Evolutionary conservation across 169 alveolate species (phyloP), one percentile per base, ranked within the genome.

Genomic region (Plasmodium knowlesi): DNA sequence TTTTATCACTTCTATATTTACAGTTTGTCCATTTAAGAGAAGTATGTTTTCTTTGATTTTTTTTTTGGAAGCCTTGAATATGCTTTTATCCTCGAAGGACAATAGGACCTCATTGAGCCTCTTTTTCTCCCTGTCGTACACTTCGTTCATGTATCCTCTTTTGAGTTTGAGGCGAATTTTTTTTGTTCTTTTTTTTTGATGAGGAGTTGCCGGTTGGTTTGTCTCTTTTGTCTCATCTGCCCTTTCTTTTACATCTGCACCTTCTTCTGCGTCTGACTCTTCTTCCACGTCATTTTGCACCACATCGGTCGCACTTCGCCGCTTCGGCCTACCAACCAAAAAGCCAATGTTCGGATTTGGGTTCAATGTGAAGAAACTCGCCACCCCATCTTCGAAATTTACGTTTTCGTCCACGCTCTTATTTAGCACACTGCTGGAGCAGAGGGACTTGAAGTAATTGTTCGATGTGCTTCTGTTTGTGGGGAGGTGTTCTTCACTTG

Each of bases 121-220:
- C 30, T 34, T 54, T 43, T 89, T 89, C 67, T 89, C 94, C 34
- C 73, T 79, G 41, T 67, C 84, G 83, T 89, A 89, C 46, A 89
- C 46, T 19, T 89, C 94, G 61, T 89, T 89, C 82, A 89, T 34
- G 30, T 80, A 89, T 41, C 94, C 94, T 67, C 94, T 79, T 53
- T 89, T 81, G 8, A 89, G 78, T 39, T 37, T 89, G 41, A 89
- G 70, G 32, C 82, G 82, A 50, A 89, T 80, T 22, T 70, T 89
- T 32, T 81, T 22, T 22, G 67, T 83, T 12, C 28, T 54, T 41
- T 74, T 54, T 41, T 74, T 39, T n/a, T 57, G 70, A 2, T n/a
- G 25, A 16, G 22, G 67, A 30, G 34, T 30, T 28, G 25, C 32
- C 41, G 28, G 6, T 12, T 28, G 4, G 22, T 82, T 61, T 61